Percentiles rank a stretch among this genome's conserved stretches.
These are phyloP conservation scores for Salisapilia sapeloensis DNA, from an alignment of 352 stramenopile genomes.

Conservation along the genomic window DNA sequence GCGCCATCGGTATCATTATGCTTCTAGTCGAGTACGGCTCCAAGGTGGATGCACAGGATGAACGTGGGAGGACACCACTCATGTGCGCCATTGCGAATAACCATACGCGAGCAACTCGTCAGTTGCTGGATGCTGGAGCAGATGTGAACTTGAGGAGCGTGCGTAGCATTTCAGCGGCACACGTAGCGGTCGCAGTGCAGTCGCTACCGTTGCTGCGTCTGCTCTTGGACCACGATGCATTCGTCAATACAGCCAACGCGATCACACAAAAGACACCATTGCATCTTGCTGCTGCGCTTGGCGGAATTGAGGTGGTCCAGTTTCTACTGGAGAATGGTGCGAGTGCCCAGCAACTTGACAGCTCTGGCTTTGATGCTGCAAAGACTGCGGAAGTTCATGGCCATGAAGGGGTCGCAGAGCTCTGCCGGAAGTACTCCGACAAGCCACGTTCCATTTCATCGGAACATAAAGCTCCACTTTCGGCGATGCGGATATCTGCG, in stretches of 20 bases:
- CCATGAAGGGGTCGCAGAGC: conserved; percentile 10
- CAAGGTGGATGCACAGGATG: conserved; percentile 17
- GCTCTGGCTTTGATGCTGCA: conserved; percentile 9
- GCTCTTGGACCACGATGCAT: conserved; percentile 22
- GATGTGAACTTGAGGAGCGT: conserved; percentile 28
- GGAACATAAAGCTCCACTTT: background rate
- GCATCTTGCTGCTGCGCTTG: conserved; percentile 31
- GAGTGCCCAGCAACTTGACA: conserved; percentile 11
- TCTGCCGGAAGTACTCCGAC: conserved; percentile 8
- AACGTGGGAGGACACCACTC: conserved; percentile 24
- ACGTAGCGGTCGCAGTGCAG: conserved; percentile 29
- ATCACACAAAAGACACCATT: conserved; percentile 35
- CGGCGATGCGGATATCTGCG: background rate
- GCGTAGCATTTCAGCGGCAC: conserved; percentile 22
- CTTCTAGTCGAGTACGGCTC: conserved; percentile 24
- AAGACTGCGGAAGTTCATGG: conserved; percentile 10
- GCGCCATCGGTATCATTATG: conserved; percentile 21
- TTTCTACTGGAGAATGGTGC: conserved; percentile 18
- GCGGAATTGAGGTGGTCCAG: conserved; percentile 27
- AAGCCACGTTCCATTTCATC: background rate
- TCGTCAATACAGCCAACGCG: conserved; percentile 24
- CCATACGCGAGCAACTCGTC: conserved; percentile 17
- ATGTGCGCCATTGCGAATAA: conserved; percentile 27
- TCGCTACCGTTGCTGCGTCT: conserved; percentile 15
- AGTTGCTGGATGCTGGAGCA: conserved; percentile 23